Percentiles rank a stretch among this genome's conserved stretches.
These are phyloP conservation scores for Endotrypanum monterogeii DNA, from an alignment of 208 protist genomes.

Conservation along the genomic window DNA sequence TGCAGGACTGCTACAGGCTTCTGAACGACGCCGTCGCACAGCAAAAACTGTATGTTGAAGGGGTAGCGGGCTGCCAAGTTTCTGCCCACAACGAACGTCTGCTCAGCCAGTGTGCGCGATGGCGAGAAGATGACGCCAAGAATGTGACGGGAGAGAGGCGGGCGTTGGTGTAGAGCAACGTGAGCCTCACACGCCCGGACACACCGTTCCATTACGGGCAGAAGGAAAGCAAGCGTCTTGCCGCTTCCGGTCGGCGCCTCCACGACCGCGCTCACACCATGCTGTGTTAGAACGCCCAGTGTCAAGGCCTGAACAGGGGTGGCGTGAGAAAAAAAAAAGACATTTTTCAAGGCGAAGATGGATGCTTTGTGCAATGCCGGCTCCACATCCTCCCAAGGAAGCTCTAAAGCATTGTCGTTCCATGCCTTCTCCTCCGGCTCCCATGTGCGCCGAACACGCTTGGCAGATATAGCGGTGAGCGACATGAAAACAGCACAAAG, in stretches of 20 bases:
- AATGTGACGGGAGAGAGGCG: conserved; percentile 69
- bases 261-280: conserved; percentile 76
- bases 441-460: conserved; percentile 76
- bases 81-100: conserved; percentile 84
- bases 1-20: conserved; percentile 40
- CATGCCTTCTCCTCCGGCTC: conserved; percentile 86
- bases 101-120: conserved; percentile 81
- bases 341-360: conserved; percentile 83
- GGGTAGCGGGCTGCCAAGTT: conserved; percentile 69
- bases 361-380: conserved; percentile 71
- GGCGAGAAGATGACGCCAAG: conserved; percentile 81
- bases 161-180: conserved; percentile 42
- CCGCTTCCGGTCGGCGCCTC: conserved; percentile 98
- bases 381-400: conserved; percentile 82
- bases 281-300: conserved; percentile 50
- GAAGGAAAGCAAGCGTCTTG: conserved; percentile 97
- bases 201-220: conserved; percentile 85
- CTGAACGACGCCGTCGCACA: conserved; percentile 79
- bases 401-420: conserved; percentile 75
- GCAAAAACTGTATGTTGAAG: conserved; percentile 71
- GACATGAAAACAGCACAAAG: conserved; percentile 35
- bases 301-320: conserved; percentile 85
- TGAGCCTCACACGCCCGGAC: conserved; percentile 60
- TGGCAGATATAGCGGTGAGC: conserved; percentile 53
- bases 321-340: conserved; percentile 92